Evolutionary conservation across 1,139 yeast species (phyloP), one percentile per base, ranked within the genome.

Genomic region (Suhomyces kunorum): DNA sequence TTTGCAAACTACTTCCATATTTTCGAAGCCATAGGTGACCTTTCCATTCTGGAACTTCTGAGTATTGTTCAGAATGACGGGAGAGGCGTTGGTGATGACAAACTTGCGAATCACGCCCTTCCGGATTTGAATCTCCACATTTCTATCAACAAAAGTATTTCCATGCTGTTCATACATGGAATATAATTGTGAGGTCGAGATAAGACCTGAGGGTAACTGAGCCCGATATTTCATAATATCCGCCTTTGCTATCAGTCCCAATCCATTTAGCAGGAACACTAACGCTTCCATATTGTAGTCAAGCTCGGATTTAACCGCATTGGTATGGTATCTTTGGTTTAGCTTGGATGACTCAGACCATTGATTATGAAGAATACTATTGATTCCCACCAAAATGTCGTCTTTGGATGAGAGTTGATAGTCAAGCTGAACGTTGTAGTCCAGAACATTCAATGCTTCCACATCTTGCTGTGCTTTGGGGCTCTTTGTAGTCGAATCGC

Each of bases 1-100:
- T 36, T 57, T 60, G 1, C 63, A 65, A 9, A 72, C 45, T 3
- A 72, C 60, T 44, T 71, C 77, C 6, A 71, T 68, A 45, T 71
- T 66, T 45, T 72, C 78, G 46, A 62, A 69, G 3, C 78, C 78
- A 45, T 72, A 72, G 1, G 74, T 64, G 9, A 69, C 63, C 43
- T 64, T 71, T 0, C 68, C 71, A 39, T 53, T 52, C 38, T 58
- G 66, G 34, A 55, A 60, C 36, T 58, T 59, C 32, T 62, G 66
- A 6, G 62, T 59, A 2, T 67, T 58, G 32, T 68, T 58, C 67
- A 63, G 72, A 26, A 72, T 67, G 4, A 72, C 69, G 1, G 78
- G 77, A 12, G 73, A 63, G 0, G 77, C 76, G 46, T 72, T 72
- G 17, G 72, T 61, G 11, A 72, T 71, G 24, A 71, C 58, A 45